These are phyloP conservation scores for Lasiosphaeria hispida DNA, from an alignment of 495 filamentous ascomycete genomes.

Conservation along the genomic window DNA sequence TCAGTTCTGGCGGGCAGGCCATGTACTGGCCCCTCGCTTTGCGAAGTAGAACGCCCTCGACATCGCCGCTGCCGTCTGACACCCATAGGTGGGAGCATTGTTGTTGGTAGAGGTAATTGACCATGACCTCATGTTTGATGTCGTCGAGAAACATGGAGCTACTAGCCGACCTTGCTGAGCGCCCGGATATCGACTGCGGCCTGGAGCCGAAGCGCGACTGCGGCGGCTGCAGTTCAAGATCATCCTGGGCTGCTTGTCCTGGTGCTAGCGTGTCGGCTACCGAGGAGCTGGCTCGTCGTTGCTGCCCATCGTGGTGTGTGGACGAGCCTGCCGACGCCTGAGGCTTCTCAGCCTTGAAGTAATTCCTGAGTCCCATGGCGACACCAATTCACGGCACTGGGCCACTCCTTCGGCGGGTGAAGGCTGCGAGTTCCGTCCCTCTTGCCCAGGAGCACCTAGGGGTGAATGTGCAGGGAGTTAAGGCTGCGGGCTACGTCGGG, in stretches of 20 bases:
- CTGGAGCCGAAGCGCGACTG: slow-evolving; percentile 45
- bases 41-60: slow-evolving; percentile 69
- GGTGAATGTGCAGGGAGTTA: neutral
- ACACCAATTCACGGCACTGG: slow-evolving; percentile 14
- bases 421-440: neutral
- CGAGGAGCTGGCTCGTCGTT: slow-evolving; percentile 9
- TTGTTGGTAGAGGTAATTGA: slow-evolving; percentile 77
- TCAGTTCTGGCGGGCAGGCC: slow-evolving; percentile 62
- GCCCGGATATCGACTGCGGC: slow-evolving; percentile 49
- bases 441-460: neutral
- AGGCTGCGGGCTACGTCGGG: neutral
- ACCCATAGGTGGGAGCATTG: slow-evolving; percentile 71
- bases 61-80: slow-evolving; percentile 58
- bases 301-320: neutral
- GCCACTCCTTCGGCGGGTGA: neutral
- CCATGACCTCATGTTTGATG: slow-evolving; percentile 82
- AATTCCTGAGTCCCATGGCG: slow-evolving; percentile 59
- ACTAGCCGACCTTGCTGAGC: slow-evolving; percentile 42
- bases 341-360: slow-evolving; percentile 58
- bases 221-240: slow-evolving; percentile 48
- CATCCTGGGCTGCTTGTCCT: slow-evolving; percentile 21
- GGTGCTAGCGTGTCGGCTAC: slow-evolving; percentile 27
- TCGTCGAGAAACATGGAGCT: slow-evolving; percentile 65
- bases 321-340: slow-evolving; percentile 19
- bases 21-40: slow-evolving; percentile 66